Evolutionary conservation across 2,329 filamentous ascomycete species (phyloP).

Genomic region (Rasamsonia emersonii): DNA sequence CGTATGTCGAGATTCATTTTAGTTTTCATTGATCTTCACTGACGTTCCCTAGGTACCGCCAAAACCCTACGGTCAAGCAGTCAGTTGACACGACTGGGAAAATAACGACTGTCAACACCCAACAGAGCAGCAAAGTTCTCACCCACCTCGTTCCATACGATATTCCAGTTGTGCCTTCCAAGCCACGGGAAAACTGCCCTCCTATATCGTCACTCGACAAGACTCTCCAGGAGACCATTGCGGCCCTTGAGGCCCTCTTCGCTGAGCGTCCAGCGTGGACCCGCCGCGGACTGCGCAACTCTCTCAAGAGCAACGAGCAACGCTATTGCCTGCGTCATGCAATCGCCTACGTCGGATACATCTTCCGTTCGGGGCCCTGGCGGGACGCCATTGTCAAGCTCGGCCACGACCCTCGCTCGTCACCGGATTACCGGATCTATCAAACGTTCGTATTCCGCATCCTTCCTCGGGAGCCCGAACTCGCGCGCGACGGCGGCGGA

Average conservation of each 20-base stretch:
- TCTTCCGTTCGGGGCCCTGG: conserved; percentile 89
- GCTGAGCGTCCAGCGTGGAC: conserved; percentile 76
- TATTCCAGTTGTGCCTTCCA: conserved; percentile 52
- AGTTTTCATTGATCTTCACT: background rate
- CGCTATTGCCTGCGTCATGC: conserved; percentile 59
- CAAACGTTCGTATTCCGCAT: conserved; percentile 86
- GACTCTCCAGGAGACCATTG: conserved; percentile 56
- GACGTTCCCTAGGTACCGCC: conserved; percentile 58
- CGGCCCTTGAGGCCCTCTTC: conserved; percentile 57
- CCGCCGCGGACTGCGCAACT: conserved; percentile 69
- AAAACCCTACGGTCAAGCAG: conserved; percentile 70
- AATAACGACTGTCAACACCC: conserved; percentile 49
- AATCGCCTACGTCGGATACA: conserved; percentile 78
- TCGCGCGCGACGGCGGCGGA: conserved; percentile 22
- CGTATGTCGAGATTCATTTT: conserved; percentile 23
- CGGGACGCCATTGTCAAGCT: conserved; percentile 78
- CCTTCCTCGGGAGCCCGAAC: conserved; percentile 26
- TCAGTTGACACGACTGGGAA: conserved; percentile 50
- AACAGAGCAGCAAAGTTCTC: conserved; percentile 50
- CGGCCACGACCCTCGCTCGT: conserved; percentile 73
- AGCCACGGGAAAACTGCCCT: conserved; percentile 49
- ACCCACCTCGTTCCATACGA: conserved; percentile 54
- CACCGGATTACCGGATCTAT: conserved; percentile 69
- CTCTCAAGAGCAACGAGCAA: conserved; percentile 45
- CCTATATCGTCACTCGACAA: conserved; percentile 43